These are phyloP conservation scores for Oenanthe sinensis DNA, from an alignment of 129 eudicot genomes.

Conservation along the genomic window DNA sequence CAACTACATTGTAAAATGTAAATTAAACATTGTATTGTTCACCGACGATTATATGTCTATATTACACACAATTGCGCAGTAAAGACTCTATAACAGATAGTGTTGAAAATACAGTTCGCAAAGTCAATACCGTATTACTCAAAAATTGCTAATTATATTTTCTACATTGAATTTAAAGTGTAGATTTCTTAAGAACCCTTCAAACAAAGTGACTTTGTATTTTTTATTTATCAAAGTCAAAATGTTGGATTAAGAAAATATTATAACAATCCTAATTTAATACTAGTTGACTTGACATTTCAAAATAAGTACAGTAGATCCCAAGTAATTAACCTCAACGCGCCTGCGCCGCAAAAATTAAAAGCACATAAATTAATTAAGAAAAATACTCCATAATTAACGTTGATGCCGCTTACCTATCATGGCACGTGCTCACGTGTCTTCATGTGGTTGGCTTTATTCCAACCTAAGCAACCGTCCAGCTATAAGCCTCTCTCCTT, in stretches of 20 bases:
- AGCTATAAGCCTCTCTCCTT: constrained; percentile 29
- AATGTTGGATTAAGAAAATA: not conserved
- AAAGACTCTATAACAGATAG: not conserved
- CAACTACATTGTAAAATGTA: not conserved
- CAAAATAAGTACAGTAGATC: not conserved
- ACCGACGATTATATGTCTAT: not conserved
- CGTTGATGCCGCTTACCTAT: constrained; percentile 17
- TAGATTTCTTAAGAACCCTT: not conserved
- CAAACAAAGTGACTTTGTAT: not conserved
- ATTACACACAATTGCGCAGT: not conserved
- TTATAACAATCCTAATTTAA: not conserved
- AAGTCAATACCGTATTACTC: too few relatives aligned
- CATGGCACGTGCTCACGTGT: constrained; percentile 53
- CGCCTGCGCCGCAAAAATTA: constrained; percentile 34
- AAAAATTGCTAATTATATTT: not conserved
- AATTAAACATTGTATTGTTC: not conserved
- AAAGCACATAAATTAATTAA: not conserved
- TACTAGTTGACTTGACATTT: not conserved
- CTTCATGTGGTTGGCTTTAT: constrained; percentile 41
- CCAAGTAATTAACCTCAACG: not conserved
- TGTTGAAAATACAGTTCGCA: too few relatives aligned
- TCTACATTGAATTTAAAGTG: not conserved
- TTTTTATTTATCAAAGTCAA: not conserved
- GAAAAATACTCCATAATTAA: not conserved
- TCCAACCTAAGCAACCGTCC: constrained; percentile 33